These are phyloP conservation scores for Syzygium jambos DNA, from an alignment of 345 rosid genomes.

Conservation along the genomic window DNA sequence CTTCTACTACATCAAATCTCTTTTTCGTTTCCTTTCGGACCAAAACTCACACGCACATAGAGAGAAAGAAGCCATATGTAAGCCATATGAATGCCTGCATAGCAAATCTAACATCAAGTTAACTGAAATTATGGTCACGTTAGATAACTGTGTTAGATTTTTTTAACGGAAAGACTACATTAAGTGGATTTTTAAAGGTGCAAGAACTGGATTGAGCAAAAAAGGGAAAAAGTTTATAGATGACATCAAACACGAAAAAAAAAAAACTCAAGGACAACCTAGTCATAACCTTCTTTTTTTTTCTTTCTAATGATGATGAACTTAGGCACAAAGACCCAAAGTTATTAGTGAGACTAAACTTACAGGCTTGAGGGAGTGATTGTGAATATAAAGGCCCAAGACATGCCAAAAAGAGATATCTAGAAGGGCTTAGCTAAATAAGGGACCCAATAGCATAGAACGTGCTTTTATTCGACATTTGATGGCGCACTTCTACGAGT, in stretches of 20 bases:
- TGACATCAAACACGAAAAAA: neutral
- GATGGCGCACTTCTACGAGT: neutral
- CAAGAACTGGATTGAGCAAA: neutral
- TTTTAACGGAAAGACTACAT: neutral
- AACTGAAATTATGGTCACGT: rapidly evolving
- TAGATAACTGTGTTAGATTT: neutral
- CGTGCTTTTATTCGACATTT: neutral
- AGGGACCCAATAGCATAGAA: neutral
- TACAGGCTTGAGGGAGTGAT: neutral
- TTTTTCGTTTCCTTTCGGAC: neutral
- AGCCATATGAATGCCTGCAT: neutral
- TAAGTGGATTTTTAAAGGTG: neutral
- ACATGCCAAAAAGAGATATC: neutral
- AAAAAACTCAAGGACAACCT: neutral
- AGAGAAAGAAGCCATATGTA: neutral
- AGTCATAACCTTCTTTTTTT: neutral
- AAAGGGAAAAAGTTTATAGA: rapidly evolving
- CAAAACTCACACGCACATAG: neutral
- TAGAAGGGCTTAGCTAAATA: neutral
- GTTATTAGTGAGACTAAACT: neutral
- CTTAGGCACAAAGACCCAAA: neutral
- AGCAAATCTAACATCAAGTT: neutral
- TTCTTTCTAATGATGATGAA: neutral
- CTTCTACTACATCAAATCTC: neutral
- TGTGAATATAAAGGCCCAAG: neutral